Evolutionary conservation across 2,329 filamentous ascomycete genomes (phyloP).

Genomic region (Septoria linicola): DNA sequence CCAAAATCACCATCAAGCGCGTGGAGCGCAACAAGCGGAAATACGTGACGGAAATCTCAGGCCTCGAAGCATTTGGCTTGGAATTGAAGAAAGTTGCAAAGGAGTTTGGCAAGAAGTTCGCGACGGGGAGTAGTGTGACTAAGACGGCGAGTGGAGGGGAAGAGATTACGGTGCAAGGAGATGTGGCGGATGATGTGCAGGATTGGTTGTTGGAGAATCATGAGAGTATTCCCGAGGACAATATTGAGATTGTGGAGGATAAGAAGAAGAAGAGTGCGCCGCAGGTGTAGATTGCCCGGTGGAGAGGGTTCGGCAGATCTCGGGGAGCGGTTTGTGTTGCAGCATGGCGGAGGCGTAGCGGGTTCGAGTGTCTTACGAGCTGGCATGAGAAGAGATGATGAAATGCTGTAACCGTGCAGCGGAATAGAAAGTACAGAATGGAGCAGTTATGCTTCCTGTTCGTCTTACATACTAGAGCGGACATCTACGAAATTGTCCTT

Average conservation of each 20-base stretch:
- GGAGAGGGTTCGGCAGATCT: not conserved
- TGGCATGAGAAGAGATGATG: too few species aligned
- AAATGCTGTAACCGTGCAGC: too few species aligned
- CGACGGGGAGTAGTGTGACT: slow-evolving; percentile 88
- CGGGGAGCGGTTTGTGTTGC: too few species aligned
- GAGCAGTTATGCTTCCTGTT: too few species aligned
- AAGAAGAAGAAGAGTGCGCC: slow-evolving; percentile 76
- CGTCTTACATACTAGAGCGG: too few species aligned
- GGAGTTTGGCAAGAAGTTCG: slow-evolving; percentile 97
- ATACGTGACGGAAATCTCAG: slow-evolving; percentile 88
- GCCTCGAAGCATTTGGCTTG: slow-evolving; percentile 84
- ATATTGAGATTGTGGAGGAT: slow-evolving; percentile 91
- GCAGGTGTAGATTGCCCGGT: not conserved
- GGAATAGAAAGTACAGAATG: too few species aligned
- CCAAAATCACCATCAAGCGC: slow-evolving; percentile 86
- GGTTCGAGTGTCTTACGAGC: too few species aligned
- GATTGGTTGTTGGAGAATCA: slow-evolving; percentile 90
- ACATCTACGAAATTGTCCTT: too few species aligned
- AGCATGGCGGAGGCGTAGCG: too few species aligned
- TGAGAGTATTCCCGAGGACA: slow-evolving; percentile 86
- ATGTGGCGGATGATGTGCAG: slow-evolving; percentile 90
- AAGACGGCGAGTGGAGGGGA: slow-evolving; percentile 75
- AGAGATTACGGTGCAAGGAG: slow-evolving; percentile 96
- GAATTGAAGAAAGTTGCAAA: slow-evolving; percentile 81
- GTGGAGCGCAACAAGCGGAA: slow-evolving; percentile 99